phyloP scores from a whole-genome alignment of 2,329 filamentous ascomycete species.

The Alternaria ventricosa region DNA sequence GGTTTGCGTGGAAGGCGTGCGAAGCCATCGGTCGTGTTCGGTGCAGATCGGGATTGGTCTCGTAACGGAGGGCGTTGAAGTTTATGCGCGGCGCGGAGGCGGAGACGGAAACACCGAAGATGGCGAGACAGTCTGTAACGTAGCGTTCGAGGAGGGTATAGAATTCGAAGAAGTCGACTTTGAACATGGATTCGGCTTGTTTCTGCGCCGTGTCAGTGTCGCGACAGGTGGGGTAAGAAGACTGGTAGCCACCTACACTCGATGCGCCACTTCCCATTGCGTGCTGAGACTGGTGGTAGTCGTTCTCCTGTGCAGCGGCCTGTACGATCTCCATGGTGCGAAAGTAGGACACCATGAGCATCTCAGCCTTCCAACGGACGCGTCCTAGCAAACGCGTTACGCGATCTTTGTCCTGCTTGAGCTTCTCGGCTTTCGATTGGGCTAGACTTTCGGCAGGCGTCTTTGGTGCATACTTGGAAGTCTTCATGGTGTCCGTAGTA shows the following conservation, averaged over 20 bases:
- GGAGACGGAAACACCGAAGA: conserved; percentile 65
- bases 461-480: conserved; percentile 41
- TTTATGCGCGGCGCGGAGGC: conserved; percentile 22
- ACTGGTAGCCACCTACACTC: conserved; percentile 22
- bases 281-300: conserved; percentile 14
- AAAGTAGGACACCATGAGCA: conserved; percentile 38
- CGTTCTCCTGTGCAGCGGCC: conserved; percentile 22
- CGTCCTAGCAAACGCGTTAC: conserved; percentile 34
- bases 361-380: conserved; percentile 46
- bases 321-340: conserved; percentile 37
- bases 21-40: conserved; percentile 29
- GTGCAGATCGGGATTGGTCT: conserved; percentile 37
- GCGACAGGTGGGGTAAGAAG: not conserved
- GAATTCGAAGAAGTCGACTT: conserved; percentile 79
- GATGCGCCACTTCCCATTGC: conserved; percentile 19
- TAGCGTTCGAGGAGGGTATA: conserved; percentile 76
- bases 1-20: conserved; percentile 73
- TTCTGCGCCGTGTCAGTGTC: conserved; percentile 24
- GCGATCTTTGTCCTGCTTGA: conserved; percentile 41
- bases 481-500: conserved; percentile 19
- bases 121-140: conserved; percentile 69
- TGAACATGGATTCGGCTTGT: conserved; percentile 66
- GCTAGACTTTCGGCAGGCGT: conserved; percentile 34
- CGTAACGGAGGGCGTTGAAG: conserved; percentile 40
- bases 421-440: conserved; percentile 33